Evolutionary conservation across 1,284 basidiomycete genomes (phyloP).

Genomic region (Malassezia japonica): DNA sequence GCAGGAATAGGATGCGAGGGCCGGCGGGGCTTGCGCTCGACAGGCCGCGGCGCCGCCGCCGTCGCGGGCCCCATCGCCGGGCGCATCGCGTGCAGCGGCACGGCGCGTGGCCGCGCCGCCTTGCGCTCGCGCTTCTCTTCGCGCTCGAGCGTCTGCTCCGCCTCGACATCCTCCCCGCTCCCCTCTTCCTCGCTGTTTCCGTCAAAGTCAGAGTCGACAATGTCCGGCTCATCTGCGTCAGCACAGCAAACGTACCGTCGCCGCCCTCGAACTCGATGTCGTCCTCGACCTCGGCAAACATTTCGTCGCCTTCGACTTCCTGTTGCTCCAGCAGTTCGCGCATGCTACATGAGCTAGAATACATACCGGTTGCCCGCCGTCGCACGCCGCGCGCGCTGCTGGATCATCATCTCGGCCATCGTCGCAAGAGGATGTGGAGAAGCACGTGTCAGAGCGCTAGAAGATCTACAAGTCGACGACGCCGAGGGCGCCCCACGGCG

Average conservation of each 20-base stretch:
- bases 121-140: constrained; percentile 14
- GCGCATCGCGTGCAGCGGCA: constrained; percentile 3
- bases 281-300: constrained; percentile 39
- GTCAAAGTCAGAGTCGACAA: constrained; percentile 43
- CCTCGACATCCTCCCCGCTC: constrained; percentile 19
- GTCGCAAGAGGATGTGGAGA: too few relatives aligned
- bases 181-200: constrained; percentile 27
- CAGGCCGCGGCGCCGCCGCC: not conserved
- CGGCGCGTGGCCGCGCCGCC: constrained; percentile 1
- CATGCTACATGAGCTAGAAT: constrained; percentile 14
- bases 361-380: constrained; percentile 16
- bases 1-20: too few relatives aligned
- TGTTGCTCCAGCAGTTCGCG: constrained; percentile 39
- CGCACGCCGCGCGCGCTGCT: constrained; percentile 10
- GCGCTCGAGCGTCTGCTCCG: constrained; percentile 23
- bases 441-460: too few relatives aligned
- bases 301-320: constrained; percentile 29
- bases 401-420: not conserved
- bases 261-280: constrained; percentile 36
- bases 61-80: not conserved
- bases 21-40: not conserved
- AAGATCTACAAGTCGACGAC: not conserved
- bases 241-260: constrained; percentile 6
- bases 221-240: constrained; percentile 26
- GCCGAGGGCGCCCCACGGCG: not conserved